Base-by-base conservation (phyloP, 768 basidiomycete species). In the Agaricus subrufescens region DNA sequence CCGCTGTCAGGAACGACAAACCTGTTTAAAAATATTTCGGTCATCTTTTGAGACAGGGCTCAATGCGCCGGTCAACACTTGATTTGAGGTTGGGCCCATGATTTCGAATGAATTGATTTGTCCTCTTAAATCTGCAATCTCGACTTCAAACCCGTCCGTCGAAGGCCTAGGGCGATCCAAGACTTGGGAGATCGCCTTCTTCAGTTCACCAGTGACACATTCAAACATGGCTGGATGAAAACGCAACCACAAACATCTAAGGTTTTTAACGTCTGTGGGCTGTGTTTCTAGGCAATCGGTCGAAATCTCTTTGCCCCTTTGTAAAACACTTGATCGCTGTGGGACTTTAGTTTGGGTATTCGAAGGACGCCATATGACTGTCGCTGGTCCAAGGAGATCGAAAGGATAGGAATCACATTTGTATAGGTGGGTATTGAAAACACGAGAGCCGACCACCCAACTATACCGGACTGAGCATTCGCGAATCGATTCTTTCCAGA, bases 101-200 rank as follows among this genome's bases (percentile, higher is more conserved):
- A 98, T 81, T 67, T 98, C 95, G 62, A 96, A 96, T 4, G 85
- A 77, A 58, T 89, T 90, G 43, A 93, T 62, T 48, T 84, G 80
- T 1, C 82, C 83, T 54, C 87, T 74, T 47, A 94, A 67, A 66
- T 95, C 90, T 6, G 78, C 75, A 14, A 95, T 75, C 61, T 91
- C 85, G 9, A 94, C 69, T 23, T 77, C 73, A 25, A 72, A 59
- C 42, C 68, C 67, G 39, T 62, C 55, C n/a, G 50, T 46, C 40
- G 52, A 51, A 19, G 15, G 27, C 23, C 44, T 56, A 19, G 45
- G 59, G 51, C 39, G 52, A 54, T 51, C 50, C 29, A 52, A 31
- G 31, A 31, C 38, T n/a, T 27, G 51, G 29, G 53, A 26, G 4
- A 52, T 56, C 11, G 44, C 55, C 38, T 53, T 61, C 42, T 46